Evolutionary conservation across 768 basidiomycete species (phyloP), one percentile per base, ranked within the genome.

Genomic region (Tulasnella sp.): DNA sequence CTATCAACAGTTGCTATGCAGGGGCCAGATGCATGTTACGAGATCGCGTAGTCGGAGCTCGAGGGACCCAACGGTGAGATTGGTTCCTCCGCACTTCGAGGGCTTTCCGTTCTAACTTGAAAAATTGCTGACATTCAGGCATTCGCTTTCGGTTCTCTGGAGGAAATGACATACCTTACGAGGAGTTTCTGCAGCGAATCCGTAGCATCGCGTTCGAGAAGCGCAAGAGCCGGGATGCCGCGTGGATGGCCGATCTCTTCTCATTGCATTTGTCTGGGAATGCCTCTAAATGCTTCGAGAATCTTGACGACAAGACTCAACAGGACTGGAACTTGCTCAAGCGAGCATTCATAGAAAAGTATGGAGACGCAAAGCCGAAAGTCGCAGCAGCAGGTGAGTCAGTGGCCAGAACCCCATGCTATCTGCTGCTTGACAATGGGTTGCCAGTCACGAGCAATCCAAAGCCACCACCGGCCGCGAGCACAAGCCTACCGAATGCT

Each of bases 201-300:
- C 34, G 72, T 9, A 9, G 28, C 7, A 37, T 73, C 72, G 72
- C 72, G 12, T 73, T 73, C 14, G 72, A n/a, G 3, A 18, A 34
- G 42, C 31, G 72, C 8, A 73, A 73, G 28, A 22, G 42, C 37
- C 28, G 72, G 8, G 42, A 73, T 73, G 6, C 34, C 6, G 72
- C 34, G 20, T 73, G 72, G 72, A 73, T 73, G 20, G 72, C 42
- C 12, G 72, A 73, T 44, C 24, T 73, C 42, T 22, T 73, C 34
- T 6, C 72, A 7, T 73, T 44, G 72, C 42, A 44, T 73, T 28
- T 73, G 20, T 37, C 42, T 16, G 31, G 72, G 20, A n/a, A 73
- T n/a, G 72, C 72, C 34, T 44, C 42, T 18, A 37, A 44, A n/a
- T 73, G 34, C 18, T 44, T 37, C 7, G 72, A 37, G 8, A 20